Base-by-base conservation (phyloP, 257 asterid species). In the Plantago ovata region DNA sequence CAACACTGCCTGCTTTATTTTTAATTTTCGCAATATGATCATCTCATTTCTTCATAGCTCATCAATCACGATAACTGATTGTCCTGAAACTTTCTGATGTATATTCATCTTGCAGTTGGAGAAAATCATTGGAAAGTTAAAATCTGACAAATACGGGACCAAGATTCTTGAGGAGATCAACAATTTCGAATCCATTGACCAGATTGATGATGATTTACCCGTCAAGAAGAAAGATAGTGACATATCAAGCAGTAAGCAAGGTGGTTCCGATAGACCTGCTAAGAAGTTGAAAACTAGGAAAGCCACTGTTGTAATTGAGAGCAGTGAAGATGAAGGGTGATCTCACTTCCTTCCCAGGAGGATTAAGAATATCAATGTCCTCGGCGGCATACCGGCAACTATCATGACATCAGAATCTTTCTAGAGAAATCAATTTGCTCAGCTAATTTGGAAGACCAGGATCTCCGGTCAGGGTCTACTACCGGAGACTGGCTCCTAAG, bases 41-140 rank as follows among this genome's bases (percentile, higher is more conserved):
- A 28, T 28, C 36, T 28, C 36, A 3, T 28, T 4, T 8, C 36
- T 28, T 28, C 7, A 8, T 28, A 28, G 36, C 36, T 28, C 32
- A 24, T 24, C 32, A 24, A 24, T 2, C 23, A 18, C 51, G 45
- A 40, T 15, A 24, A 12, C 19, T 10, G 14, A 18, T 43, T 36
- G 12, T 51, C 24, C 57, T 38, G 22, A 50, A 32, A 32, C 15
- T 40, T 5, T 16, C 12, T 46, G 28, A 21, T 41, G 63, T 10
- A 20, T 53, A 33, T 54, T 28, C 23, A 50, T 51, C 38, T 13
- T 73, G 82, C 89, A 91, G 98, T 67, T 91, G 89, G 98, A 83
- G 86, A 84, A 69, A 78, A 75, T 81, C 10, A 79, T 91, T 10
- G 98, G 98, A 51, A 91, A 91, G 79, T 48, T 91, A 85, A 91